Evolutionary conservation across 2,329 filamentous ascomycete genomes (phyloP).

Genomic region (Penicillium italicum): DNA sequence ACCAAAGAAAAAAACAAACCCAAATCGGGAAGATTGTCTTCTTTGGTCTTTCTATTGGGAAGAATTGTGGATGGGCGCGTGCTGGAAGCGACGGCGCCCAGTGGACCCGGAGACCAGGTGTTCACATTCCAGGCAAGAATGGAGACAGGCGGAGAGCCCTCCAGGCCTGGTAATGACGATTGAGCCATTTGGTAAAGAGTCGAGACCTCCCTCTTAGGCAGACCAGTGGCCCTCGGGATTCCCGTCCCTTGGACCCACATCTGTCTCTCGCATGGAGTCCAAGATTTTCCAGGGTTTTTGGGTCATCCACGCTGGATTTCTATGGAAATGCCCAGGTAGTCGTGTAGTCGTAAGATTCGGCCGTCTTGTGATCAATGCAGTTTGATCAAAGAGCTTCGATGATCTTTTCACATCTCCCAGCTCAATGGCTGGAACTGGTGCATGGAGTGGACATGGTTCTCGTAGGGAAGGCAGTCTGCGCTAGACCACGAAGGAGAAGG

Average conservation of each 20-base stretch:
- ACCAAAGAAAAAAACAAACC: not conserved
- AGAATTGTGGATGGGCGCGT: not conserved
- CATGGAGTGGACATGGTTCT: constrained; percentile 23
- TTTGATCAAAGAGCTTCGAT: not conserved
- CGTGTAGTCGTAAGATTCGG: not conserved
- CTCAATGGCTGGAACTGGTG: constrained; percentile 19
- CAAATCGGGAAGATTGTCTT: not conserved
- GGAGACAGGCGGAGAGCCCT: not conserved
- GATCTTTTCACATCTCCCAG: constrained; percentile 13
- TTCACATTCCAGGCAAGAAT: not conserved
- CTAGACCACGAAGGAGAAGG: constrained; percentile 25
- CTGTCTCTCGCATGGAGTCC: not conserved
- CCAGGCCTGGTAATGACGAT: not conserved
- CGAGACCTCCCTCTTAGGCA: not conserved
- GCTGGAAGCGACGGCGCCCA: not conserved
- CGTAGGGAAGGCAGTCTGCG: constrained; percentile 24
- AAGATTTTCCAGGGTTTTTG: not conserved
- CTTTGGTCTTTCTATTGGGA: not conserved
- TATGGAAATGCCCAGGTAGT: not conserved
- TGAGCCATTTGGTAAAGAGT: not conserved
- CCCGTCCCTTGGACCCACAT: constrained; percentile 2
- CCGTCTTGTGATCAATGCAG: not conserved
- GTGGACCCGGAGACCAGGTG: not conserved
- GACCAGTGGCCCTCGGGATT: not conserved
- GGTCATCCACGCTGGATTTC: not conserved